Base-by-base conservation (phyloP, 2,329 filamentous ascomycete genomes). In the Phyllosticta citribraziliensis region DNA sequence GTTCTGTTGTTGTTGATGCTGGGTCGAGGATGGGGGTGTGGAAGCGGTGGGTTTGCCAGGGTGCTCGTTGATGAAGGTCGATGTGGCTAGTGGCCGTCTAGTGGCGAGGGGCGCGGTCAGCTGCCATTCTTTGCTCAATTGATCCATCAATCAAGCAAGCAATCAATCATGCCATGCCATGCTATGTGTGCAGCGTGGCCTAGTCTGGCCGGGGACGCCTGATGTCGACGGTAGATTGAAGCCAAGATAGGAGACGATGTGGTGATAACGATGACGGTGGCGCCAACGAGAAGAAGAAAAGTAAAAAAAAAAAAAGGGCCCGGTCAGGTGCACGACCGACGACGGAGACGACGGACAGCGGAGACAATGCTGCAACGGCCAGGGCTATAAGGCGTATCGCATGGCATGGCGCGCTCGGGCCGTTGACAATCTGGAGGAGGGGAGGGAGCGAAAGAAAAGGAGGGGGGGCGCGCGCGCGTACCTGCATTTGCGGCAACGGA, bases 401-500 rank as follows among this genome's bases (percentile, higher is more conserved):
- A 20, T 17, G 22, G 51, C 51, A 52, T 52, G 51, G 51, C 51
- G 19, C 17, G 52, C 27, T 52, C 58, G 58, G 58, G 19, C 58
- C 58, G 47, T 54, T 27, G 58, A 20, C 40, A 56, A 56, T 61
- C 40, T 33, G 14, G 27, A 61, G 19, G n/a, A 58, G 52, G 33
- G 11, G 33, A 14, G 40, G 8, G 35, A 57, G 55, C 53, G 57
- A 66, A 61, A 30, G 57, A 60, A 55, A 60, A 50, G 60, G 27
- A 52, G n/a, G 52, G 61, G 27, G 54, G n/a, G 27, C 22, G 2
- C 22, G 22, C 22, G 56, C 54, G 24, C 47, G 51, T 82, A 84
- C 73, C 94, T 86, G 80, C 94, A 99, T 76, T 93, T 97, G 71
- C 92, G 91, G 77, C 94, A 97, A 67, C 89, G 84, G 63, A 96